These are phyloP conservation scores for Metarhizium anisopliae DNA, from an alignment of 2,329 filamentous ascomycete species.

Conservation along the genomic window DNA sequence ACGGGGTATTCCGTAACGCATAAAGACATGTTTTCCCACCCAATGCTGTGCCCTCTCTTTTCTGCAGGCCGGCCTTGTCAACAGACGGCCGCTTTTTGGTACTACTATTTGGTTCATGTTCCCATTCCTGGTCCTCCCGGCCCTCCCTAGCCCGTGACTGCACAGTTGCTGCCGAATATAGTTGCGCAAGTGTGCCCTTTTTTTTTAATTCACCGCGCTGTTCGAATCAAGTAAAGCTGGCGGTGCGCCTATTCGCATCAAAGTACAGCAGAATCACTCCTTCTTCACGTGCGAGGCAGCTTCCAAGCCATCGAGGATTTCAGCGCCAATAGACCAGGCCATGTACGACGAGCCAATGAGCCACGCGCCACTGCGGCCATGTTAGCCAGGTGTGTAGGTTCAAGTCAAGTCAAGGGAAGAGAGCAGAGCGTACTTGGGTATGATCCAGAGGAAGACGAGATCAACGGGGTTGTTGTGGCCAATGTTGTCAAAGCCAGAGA, in stretches of 20 bases:
- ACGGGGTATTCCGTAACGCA: background rate
- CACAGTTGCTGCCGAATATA: no score
- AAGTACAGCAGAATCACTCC: constrained; percentile 21
- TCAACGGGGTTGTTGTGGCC: constrained; percentile 40
- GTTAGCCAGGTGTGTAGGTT: background rate
- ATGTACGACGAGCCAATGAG: constrained; percentile 44
- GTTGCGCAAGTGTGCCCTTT: no score
- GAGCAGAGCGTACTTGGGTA: constrained; percentile 43
- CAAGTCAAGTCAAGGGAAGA: background rate
- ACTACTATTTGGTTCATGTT: background rate
- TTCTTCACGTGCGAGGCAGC: constrained; percentile 29
- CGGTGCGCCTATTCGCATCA: no score
- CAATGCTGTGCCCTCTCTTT: background rate
- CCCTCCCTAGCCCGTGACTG: no score
- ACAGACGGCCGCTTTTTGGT: no score
- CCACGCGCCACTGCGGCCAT: constrained; percentile 36
- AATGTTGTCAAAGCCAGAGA: constrained; percentile 45
- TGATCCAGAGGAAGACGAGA: constrained; percentile 45
- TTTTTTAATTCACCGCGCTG: no score
- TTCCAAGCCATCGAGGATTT: constrained; percentile 38
- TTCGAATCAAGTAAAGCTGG: no score
- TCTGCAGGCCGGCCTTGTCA: background rate
- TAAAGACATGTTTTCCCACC: background rate
- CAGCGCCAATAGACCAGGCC: constrained; percentile 37
- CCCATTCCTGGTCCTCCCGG: no score